Conservation (phyloP, 805 yeast genomes). For the Pichia kluyveri region DNA sequence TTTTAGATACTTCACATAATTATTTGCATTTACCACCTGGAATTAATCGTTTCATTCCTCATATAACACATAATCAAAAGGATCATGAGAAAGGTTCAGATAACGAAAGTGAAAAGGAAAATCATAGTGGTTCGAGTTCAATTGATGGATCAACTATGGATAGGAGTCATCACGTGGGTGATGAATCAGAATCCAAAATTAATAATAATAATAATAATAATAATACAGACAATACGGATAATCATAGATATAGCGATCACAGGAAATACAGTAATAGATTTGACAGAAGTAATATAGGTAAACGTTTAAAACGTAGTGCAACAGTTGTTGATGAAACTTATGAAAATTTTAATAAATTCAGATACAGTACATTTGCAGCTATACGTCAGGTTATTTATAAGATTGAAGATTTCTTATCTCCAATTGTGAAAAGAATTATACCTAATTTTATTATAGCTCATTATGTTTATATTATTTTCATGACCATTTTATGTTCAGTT, state of each 20-base stretch:
- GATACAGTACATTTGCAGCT: conserved; percentile 20
- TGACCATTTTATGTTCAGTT: conserved; percentile 61
- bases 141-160: too few species aligned
- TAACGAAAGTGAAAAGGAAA: too few species aligned
- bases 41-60: not conserved
- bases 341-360: conserved; percentile 10
- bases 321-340: conserved; percentile 8
- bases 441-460: conserved; percentile 59
- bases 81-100: not conserved
- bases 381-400: conserved; percentile 30
- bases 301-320: conserved; percentile 1
- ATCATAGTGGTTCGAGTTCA: too few species aligned
- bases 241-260: not conserved
- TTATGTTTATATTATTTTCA: conserved; percentile 56
- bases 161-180: not conserved
- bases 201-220: not conserved
- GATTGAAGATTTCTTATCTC: conserved; percentile 30
- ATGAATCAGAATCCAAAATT: not conserved
- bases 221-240: not conserved
- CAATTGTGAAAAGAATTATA: conserved; percentile 31
- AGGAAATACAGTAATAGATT: not conserved
- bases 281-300: not conserved
- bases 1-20: not conserved
- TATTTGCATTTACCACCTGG: not conserved
- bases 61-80: not conserved